phyloP scores from a whole-genome alignment of 441 rosid species.

The Flueggea neowawraea region DNA sequence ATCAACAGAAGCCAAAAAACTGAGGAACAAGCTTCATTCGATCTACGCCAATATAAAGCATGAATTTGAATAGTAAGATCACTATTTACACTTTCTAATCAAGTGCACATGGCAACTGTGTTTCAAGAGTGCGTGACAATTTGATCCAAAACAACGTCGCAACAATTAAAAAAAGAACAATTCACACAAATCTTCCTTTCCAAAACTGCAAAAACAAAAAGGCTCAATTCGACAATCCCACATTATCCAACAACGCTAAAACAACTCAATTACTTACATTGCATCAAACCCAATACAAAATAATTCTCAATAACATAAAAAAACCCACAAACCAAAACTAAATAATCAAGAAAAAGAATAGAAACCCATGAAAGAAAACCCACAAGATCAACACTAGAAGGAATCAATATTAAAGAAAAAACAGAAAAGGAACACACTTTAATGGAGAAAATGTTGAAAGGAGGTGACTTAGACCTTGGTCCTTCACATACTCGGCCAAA shows the following conservation, averaged over 20 bases:
- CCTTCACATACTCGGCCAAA: conserved; percentile 80
- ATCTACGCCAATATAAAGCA: no score
- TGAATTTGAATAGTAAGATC: no score
- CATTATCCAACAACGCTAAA: not conserved
- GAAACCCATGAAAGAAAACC: no score
- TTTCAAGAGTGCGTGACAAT: no score
- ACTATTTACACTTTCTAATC: no score
- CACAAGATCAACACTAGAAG: no score
- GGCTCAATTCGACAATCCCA: not conserved
- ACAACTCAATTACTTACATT: not conserved
- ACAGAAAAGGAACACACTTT: not conserved
- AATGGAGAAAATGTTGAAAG: not conserved
- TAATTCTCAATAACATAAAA: not conserved
- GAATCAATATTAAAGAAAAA: not conserved
- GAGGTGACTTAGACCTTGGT: conserved; percentile 46
- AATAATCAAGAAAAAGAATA: no score
- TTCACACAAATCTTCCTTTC: no score
- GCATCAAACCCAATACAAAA: not conserved
- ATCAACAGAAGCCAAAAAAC: not conserved
- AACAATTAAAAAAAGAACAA: no score
- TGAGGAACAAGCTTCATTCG: not conserved
- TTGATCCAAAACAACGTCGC: no score
- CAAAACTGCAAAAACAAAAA: not conserved
- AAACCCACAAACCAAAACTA: not conserved
- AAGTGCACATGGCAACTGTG: no score